A percentile compares a stretch with the other conserved stretches of the same genome.
These are phyloP conservation scores for Acanthamoeba healyi DNA, from an alignment of 208 protist species.

Conservation along the genomic window DNA sequence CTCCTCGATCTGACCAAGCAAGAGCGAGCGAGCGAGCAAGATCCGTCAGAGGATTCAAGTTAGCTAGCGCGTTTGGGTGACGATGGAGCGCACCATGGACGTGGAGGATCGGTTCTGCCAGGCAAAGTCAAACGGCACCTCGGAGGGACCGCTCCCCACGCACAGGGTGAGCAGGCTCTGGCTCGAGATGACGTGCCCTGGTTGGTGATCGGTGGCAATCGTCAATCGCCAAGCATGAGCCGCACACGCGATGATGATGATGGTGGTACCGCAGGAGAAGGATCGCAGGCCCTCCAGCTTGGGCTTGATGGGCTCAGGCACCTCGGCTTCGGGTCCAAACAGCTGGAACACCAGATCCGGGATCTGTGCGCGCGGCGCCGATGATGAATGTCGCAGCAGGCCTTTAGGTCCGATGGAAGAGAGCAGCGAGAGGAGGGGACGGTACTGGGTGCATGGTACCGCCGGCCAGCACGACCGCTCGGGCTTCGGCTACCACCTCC, in stretches of 20 bases:
- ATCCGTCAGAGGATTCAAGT: neutral
- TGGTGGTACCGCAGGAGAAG: constrained; percentile 3
- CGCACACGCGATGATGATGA: too few relatives aligned
- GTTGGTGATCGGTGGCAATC: neutral
- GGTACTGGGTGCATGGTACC: constrained; percentile 80
- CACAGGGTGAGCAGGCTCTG: constrained; percentile 76
- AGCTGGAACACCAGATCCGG: constrained; percentile 76
- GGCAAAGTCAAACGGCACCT: constrained; percentile 85
- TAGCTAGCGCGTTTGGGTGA: neutral
- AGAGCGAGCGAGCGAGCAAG: neutral
- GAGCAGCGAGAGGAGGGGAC: neutral
- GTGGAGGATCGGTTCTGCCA: constrained; percentile 78
- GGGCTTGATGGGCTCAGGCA: constrained; percentile 82
- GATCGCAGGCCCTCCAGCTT: neutral
- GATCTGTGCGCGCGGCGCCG: constrained; percentile 3
- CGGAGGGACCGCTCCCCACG: constrained; percentile 65
- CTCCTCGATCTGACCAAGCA: constrained; percentile 70
- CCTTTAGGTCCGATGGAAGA: neutral
- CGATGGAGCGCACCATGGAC: neutral
- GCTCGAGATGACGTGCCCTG: constrained; percentile 81
- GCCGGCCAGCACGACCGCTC: constrained; percentile 80
- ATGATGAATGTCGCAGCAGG: neutral
- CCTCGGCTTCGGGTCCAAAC: constrained; percentile 14
- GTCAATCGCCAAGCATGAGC: neutral
- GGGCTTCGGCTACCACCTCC: constrained; percentile 89